These are phyloP conservation scores for Carex sylvatica DNA, from an alignment of 202 grass and related monocot genomes.

Conservation along the genomic window DNA sequence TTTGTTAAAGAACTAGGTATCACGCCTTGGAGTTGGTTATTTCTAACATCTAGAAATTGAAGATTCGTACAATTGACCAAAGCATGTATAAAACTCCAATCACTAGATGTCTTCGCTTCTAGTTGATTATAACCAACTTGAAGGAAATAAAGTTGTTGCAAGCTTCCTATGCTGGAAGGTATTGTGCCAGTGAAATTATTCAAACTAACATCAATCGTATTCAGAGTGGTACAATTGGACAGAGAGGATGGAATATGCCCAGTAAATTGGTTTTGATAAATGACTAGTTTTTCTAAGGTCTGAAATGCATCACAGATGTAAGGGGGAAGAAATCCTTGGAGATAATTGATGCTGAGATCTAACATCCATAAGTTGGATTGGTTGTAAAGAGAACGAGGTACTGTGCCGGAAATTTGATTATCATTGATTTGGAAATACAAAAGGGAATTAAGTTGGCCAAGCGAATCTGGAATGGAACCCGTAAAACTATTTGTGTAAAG, in stretches of 20 bases:
- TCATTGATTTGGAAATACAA: constrained; percentile 9
- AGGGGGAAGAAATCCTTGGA: constrained; percentile 26
- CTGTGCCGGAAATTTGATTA: constrained; percentile 24
- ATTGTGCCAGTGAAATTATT: constrained; percentile 30
- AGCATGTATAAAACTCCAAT: constrained; percentile 23
- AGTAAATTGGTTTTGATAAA: constrained; percentile 8
- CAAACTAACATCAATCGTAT: background rate
- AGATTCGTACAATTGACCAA: constrained; percentile 27
- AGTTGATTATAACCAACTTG: constrained; percentile 11
- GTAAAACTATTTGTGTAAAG: constrained; percentile 20
- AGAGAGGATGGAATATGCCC: constrained; percentile 22
- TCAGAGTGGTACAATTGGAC: constrained; percentile 14
- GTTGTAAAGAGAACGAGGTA: constrained; percentile 30
- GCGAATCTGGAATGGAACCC: constrained; percentile 11
- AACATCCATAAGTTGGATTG: background rate
- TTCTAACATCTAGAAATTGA: background rate
- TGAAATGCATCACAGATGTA: constrained; percentile 20
- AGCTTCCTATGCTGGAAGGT: constrained; percentile 23
- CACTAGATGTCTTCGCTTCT: constrained; percentile 7
- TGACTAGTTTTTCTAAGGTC: background rate
- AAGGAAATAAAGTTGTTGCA: background rate
- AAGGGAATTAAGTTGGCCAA: constrained; percentile 9
- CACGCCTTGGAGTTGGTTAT: background rate
- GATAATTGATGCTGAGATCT: background rate
- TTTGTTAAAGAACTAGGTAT: constrained; percentile 25